Percentiles rank a stretch among this genome's conserved stretches.
These are phyloP conservation scores for Dioscorea dumetorum DNA, from an alignment of 106 monocot species.

Conservation along the genomic window DNA sequence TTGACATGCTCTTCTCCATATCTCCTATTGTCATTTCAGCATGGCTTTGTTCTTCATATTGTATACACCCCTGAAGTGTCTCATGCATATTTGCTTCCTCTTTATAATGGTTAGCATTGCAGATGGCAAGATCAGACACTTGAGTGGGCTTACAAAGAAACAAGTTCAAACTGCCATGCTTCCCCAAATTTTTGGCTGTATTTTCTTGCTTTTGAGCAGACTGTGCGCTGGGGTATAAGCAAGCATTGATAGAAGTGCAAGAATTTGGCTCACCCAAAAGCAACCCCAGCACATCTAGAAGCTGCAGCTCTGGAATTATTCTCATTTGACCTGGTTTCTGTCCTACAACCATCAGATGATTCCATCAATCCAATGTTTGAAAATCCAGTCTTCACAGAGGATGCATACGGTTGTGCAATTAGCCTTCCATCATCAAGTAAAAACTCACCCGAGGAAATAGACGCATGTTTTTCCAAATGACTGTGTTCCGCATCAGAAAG, in stretches of 20 bases:
- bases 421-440: slow-evolving; percentile 21
- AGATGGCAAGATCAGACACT: slow-evolving; percentile 9
- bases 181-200: slow-evolving; percentile 16
- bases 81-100: slow-evolving; percentile 16
- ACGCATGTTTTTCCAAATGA: not conserved
- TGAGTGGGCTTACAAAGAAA: slow-evolving; percentile 14
- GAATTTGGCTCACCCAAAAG: not conserved
- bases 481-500: slow-evolving; percentile 14
- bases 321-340: not conserved
- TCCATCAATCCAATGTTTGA: slow-evolving; percentile 23
- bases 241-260: not conserved
- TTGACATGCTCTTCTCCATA: slow-evolving; percentile 11
- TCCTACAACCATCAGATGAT: slow-evolving; percentile 5
- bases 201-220: slow-evolving; percentile 6
- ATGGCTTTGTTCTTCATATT: not conserved
- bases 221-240: too few species aligned
- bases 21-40: slow-evolving; percentile 17
- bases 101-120: slow-evolving; percentile 15
- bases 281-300: not conserved
- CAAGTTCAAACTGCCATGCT: slow-evolving; percentile 8
- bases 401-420: slow-evolving; percentile 8
- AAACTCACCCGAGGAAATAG: slow-evolving; percentile 7
- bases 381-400: slow-evolving; percentile 6
- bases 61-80: too few species aligned
- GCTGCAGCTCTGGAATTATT: slow-evolving; percentile 9